Conservation (phyloP, 2,329 filamentous ascomycete species). For the Biscogniauxia marginata region DNA sequence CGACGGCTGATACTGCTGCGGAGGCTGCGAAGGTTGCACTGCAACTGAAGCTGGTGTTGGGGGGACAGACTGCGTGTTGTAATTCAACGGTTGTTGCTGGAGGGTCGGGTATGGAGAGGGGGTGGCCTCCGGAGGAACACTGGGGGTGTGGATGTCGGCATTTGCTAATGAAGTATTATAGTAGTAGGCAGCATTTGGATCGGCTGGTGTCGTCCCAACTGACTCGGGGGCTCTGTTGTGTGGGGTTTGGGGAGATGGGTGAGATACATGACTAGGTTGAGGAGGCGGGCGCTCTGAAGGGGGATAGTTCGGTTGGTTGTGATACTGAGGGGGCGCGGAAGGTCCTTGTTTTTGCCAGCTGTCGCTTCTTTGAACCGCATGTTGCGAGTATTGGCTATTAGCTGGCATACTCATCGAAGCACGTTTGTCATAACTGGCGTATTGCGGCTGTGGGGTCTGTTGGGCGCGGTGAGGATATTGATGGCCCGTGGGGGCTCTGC, state of each 20-base stretch:
- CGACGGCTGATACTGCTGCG: slow-evolving; percentile 33
- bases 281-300: slow-evolving; percentile 32
- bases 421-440: slow-evolving; percentile 43
- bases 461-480: slow-evolving; percentile 51
- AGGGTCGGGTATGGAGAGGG: slow-evolving; percentile 55
- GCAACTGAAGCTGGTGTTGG: slow-evolving; percentile 35
- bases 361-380: slow-evolving; percentile 47
- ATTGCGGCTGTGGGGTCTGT: slow-evolving; percentile 44
- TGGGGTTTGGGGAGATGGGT: slow-evolving; percentile 30
- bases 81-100: slow-evolving; percentile 46
- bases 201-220: slow-evolving; percentile 38
- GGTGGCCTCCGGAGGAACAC: slow-evolving; percentile 40
- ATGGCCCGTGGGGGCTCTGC: slow-evolving; percentile 49
- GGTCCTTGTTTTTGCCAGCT: slow-evolving; percentile 49
- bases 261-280: slow-evolving; percentile 29
- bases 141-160: slow-evolving; percentile 37
- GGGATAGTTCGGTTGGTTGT: slow-evolving; percentile 33
- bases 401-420: slow-evolving; percentile 40
- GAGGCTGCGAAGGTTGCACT: slow-evolving; percentile 21
- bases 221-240: slow-evolving; percentile 30
- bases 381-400: slow-evolving; percentile 43
- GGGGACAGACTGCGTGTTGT: slow-evolving; percentile 43
- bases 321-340: slow-evolving; percentile 39
- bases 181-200: slow-evolving; percentile 59
- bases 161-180: slow-evolving; percentile 43